Evolutionary conservation across 352 stramenopile genomes (phyloP), one percentile per base, ranked within the genome.

Genomic region (Phytophthora cryptogea): DNA sequence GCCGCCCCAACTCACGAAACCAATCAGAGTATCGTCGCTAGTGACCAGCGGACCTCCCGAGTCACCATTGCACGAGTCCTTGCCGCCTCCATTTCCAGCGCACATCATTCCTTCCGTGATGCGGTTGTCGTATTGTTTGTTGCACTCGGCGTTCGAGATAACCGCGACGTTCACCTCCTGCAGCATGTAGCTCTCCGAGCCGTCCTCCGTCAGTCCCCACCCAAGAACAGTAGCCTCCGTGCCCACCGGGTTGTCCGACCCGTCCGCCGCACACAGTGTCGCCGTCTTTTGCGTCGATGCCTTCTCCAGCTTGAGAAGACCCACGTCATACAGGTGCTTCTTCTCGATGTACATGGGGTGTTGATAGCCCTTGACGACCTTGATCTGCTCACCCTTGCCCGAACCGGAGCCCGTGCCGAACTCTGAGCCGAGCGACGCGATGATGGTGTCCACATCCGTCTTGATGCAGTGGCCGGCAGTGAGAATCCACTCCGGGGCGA

Each of bases 381-480:
- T 66, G 31, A 72, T 72, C 27, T 54, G 17, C 17, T 71, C 63
- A 0, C 37, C 33, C 4, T 59, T 59, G 7, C 58, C 50, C 2
- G 58, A 54, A 8, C 43, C 48, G 11, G 43, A 69, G 2, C 52
- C 52, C 10, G 56, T 37, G 9, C 57, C 49, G n/a, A 40, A 50
- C 17, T 58, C 51, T 5, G 67, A 63, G 3, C 63, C 63, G 8
- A 75, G 43, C 5, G 58, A 47, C 32, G 63, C 79, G 53, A 78
- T 83, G 44, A 83, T 71, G 1, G 50, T 58, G 47, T 54, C 23
- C 39, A 61, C 17, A 9, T 75, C 28, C 13, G 58, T 72, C 65
- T 82, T 82, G 44, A 88, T 76, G 59, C 82, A 92, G 63, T 92
- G 82, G 1, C 75, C 82, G 1, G 82, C 82, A 32, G 80, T 92